phyloP scores from a whole-genome alignment of 495 filamentous ascomycete species.

The Penicillium alfredii region DNA sequence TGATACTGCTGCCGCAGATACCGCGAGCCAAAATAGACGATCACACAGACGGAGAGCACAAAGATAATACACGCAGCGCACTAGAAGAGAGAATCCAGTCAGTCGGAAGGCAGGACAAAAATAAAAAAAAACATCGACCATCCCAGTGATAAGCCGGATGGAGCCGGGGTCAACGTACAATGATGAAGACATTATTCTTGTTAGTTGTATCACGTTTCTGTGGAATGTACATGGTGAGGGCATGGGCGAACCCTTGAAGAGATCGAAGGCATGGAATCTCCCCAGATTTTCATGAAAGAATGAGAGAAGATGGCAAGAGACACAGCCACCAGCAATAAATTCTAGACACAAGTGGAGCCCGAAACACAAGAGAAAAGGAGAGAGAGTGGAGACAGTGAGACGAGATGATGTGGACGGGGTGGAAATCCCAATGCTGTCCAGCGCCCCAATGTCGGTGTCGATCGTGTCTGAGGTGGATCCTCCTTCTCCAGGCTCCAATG shows the following conservation, averaged over 20 bases:
- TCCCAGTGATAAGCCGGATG: too few relatives aligned
- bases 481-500: background rate
- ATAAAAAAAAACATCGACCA: too few relatives aligned
- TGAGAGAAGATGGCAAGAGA: constrained; percentile 6
- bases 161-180: constrained; percentile 18
- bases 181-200: constrained; percentile 24
- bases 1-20: constrained; percentile 43
- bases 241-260: constrained; percentile 14
- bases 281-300: constrained; percentile 6
- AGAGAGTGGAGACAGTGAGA: too few relatives aligned
- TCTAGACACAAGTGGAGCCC: too few relatives aligned
- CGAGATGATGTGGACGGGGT: too few relatives aligned
- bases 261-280: constrained; percentile 14
- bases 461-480: background rate
- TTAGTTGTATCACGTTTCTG: constrained; percentile 15
- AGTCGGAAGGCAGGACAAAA: constrained; percentile 5
- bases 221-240: constrained; percentile 24
- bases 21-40: constrained; percentile 44
- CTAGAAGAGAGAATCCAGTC: constrained; percentile 13
- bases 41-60: constrained; percentile 32
- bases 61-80: constrained; percentile 33
- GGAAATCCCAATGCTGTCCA: too few relatives aligned
- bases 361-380: too few relatives aligned
- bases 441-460: background rate
- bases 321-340: background rate